phyloP scores from a whole-genome alignment of 805 yeast species.

The Brettanomyces naardenensis region DNA sequence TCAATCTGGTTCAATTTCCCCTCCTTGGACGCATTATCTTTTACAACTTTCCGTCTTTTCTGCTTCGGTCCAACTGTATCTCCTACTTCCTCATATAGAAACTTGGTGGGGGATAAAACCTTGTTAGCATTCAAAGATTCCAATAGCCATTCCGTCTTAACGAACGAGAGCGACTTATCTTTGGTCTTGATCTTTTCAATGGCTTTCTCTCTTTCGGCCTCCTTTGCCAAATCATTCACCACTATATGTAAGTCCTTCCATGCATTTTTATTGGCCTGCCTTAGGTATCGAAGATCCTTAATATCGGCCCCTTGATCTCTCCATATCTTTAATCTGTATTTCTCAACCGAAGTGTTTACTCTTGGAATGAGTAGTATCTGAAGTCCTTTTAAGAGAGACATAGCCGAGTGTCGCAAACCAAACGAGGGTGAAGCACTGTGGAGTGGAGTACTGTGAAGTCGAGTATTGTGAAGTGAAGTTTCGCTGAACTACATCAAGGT shows the following conservation, averaged over 20 bases:
- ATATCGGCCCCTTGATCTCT: conserved; percentile 21
- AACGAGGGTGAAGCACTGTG: no score
- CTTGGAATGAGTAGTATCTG: conserved; percentile 16
- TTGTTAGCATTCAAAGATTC: neutral
- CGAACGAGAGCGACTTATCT: neutral
- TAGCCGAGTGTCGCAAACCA: no score
- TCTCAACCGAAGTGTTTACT: conserved; percentile 9
- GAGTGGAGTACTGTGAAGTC: no score
- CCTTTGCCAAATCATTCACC: conserved; percentile 1
- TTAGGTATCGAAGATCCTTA: neutral
- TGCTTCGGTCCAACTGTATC: neutral
- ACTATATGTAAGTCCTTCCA: neutral
- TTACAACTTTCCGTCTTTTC: neutral
- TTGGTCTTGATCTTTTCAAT: neutral
- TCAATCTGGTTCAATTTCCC: neutral
- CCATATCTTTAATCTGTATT: conserved; percentile 17
- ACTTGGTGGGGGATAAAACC: neutral
- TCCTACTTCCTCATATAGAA: neutral
- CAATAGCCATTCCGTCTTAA: conserved; percentile 4
- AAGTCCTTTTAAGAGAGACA: conserved; percentile 12
- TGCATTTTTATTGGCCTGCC: neutral
- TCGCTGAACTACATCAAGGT: no score
- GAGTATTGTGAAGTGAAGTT: no score
- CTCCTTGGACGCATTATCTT: neutral
- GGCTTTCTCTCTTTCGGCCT: neutral